Evolutionary conservation across 1,139 yeast genomes (phyloP).

Genomic region (Saccharomyces pastorianus): DNA sequence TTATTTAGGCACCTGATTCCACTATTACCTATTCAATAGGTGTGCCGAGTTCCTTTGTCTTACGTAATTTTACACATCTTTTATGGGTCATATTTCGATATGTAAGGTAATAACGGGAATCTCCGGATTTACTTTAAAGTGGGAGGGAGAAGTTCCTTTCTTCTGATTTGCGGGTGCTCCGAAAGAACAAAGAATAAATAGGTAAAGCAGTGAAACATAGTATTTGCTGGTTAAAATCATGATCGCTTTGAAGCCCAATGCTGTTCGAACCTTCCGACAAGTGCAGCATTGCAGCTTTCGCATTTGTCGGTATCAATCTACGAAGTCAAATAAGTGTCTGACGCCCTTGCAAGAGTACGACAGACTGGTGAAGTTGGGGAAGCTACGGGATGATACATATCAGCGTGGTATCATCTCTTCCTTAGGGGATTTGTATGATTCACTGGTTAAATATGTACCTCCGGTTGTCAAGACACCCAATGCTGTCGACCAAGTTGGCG

Average conservation of each 20-base stretch:
- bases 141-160: not conserved
- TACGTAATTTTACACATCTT: not conserved
- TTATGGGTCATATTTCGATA: not conserved
- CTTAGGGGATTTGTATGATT: constrained; percentile 45
- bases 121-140: not conserved
- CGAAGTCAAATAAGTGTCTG: not conserved
- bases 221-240: not conserved
- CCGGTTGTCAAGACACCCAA: constrained; percentile 47
- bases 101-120: not conserved
- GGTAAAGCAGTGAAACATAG: not conserved
- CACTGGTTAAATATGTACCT: constrained; percentile 44
- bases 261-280: not conserved
- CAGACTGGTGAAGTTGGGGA: constrained; percentile 43
- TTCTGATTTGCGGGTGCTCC: not conserved
- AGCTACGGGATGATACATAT: constrained; percentile 55
- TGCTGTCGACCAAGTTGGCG: constrained; percentile 39
- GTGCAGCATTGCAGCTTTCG: constrained; percentile 1
- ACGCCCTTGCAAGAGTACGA: constrained; percentile 59
- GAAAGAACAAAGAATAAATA: not conserved
- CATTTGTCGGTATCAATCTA: not conserved
- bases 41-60: not conserved
- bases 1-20: not conserved
- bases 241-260: not conserved
- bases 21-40: not conserved
- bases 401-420: constrained; percentile 54